phyloP scores from a whole-genome alignment of 192 early-diverging fungal species.

The Entomortierella chlamydospora region DNA sequence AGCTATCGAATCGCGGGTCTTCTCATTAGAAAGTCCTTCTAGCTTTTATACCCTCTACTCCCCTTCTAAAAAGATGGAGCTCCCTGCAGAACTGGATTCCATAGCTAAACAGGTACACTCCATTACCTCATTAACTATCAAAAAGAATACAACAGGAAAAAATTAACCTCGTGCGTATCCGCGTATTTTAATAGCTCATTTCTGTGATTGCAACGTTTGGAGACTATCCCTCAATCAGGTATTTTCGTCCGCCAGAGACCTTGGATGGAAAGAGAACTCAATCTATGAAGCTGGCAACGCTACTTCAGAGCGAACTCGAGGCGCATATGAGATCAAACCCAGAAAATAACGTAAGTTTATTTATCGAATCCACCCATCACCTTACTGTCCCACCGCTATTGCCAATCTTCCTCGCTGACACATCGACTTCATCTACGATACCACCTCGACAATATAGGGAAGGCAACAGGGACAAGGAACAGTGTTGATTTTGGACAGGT shows the following conservation, averaged over 20 bases:
- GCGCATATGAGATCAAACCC: slow-evolving; percentile 74
- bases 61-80: slow-evolving; percentile 54
- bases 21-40: slow-evolving; percentile 76
- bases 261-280: slow-evolving; percentile 74
- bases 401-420: background rate
- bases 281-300: slow-evolving; percentile 80
- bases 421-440: background rate
- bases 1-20: slow-evolving; percentile 75
- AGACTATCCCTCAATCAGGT: slow-evolving; percentile 94
- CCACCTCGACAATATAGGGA: slow-evolving; percentile 40
- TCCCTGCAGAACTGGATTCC: slow-evolving; percentile 60
- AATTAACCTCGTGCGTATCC: background rate
- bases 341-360: slow-evolving; percentile 67
- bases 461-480: slow-evolving; percentile 73
- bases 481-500: slow-evolving; percentile 91
- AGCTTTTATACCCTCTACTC: slow-evolving; percentile 76
- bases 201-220: slow-evolving; percentile 90
- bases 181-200: slow-evolving; percentile 67
- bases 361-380: background rate
- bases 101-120: slow-evolving; percentile 65
- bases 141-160: no score
- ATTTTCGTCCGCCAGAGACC: slow-evolving; percentile 83
- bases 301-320: slow-evolving; percentile 90
- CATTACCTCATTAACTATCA: no score
- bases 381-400: background rate